phyloP scores from a whole-genome alignment of 352 stramenopile species.

The Globisporangium uncinulatum region DNA sequence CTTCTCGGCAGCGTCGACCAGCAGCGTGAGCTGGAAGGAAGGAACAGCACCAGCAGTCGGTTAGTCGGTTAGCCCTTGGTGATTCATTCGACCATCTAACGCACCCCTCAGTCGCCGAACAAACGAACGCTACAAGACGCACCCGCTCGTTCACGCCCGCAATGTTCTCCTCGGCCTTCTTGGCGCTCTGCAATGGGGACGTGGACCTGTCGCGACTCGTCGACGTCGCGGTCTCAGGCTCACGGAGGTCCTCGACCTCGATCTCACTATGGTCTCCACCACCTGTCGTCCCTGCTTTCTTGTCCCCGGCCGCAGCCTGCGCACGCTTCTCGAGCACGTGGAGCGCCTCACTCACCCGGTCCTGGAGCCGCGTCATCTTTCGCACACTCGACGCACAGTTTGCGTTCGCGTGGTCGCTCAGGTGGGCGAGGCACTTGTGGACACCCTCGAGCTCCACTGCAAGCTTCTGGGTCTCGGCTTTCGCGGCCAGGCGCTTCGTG shows the following conservation, averaged over 20 bases:
- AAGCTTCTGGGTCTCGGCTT: conserved; percentile 77
- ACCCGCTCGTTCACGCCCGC: conserved; percentile 60
- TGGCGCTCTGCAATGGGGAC: conserved; percentile 34
- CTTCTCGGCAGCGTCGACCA: conserved; percentile 61
- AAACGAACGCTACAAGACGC: not conserved
- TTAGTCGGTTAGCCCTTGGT: conserved; percentile 5
- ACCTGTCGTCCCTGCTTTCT: conserved; percentile 14
- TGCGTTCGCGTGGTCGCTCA: conserved; percentile 45
- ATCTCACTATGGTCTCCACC: conserved; percentile 24
- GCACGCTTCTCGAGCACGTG: conserved; percentile 62
- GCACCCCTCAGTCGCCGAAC: not conserved
- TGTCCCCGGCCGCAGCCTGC: conserved; percentile 13
- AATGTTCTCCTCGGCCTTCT: conserved; percentile 68
- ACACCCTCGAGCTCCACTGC: conserved; percentile 64
- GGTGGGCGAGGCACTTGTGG: conserved; percentile 54
- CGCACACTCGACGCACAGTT: conserved; percentile 52
- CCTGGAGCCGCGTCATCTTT: conserved; percentile 53
- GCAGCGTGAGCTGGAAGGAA: conserved; percentile 30
- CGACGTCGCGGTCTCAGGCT: conserved; percentile 30
- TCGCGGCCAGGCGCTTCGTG: conserved; percentile 77
- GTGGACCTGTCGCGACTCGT: conserved; percentile 20
- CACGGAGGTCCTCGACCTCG: conserved; percentile 45
- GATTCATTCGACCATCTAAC: too few relatives aligned
- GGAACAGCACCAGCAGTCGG: not conserved
- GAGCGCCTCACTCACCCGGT: conserved; percentile 63